Conservation (phyloP, 2,329 filamentous ascomycete species). For the Pseudogymnoascus sp. region DNA sequence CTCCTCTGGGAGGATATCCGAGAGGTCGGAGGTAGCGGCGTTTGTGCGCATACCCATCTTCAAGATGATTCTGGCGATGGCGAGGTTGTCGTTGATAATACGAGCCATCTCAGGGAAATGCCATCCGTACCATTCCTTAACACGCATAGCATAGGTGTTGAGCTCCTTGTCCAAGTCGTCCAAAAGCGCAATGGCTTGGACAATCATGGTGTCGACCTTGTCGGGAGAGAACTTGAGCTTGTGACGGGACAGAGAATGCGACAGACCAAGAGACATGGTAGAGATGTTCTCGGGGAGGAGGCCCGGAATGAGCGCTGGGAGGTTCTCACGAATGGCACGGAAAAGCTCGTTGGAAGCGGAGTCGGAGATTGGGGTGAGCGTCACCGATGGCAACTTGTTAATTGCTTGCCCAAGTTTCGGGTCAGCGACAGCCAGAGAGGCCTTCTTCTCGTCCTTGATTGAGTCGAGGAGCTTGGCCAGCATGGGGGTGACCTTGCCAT, state of each 20-base stretch:
- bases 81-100: constrained; percentile 94
- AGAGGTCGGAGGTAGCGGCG: constrained; percentile 68
- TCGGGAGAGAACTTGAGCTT: constrained; percentile 98
- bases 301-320: constrained; percentile 84
- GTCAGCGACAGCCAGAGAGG: constrained; percentile 87
- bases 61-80: constrained; percentile 82
- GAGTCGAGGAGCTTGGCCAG: constrained; percentile 75
- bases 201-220: constrained; percentile 99
- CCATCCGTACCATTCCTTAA: constrained; percentile 99
- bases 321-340: constrained; percentile 85
- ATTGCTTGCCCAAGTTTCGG: constrained; percentile 88
- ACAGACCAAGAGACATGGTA: constrained; percentile 92
- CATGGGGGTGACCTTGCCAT: constrained; percentile 90
- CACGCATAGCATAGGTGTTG: constrained; percentile 97
- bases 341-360: constrained; percentile 80
- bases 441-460: constrained; percentile 96
- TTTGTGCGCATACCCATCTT: constrained; percentile 84
- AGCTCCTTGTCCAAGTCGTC: constrained; percentile 98
- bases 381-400: constrained; percentile 81
- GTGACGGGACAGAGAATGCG: constrained; percentile 91
- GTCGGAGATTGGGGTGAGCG: constrained; percentile 77
- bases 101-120: constrained; percentile 98
- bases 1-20: constrained; percentile 89
- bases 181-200: constrained; percentile 87
- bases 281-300: constrained; percentile 78